A percentile compares a stretch with the other conserved stretches of the same genome.
Conservation (phyloP, 1,284 basidiomycete species). For the Retiboletus flavoniger region DNA sequence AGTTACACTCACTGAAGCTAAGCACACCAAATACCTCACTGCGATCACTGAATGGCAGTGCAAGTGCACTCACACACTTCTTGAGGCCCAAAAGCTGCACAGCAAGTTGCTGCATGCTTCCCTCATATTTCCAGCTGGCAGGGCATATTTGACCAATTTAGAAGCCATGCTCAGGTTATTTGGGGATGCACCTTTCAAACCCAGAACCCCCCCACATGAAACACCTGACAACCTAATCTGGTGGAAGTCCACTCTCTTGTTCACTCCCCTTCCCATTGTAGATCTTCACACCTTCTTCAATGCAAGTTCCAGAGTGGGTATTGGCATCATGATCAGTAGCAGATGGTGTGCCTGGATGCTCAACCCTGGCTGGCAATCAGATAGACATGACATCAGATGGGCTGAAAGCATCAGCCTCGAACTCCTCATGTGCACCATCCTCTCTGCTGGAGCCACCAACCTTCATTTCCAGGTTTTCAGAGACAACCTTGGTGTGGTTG, state of each 20-base stretch:
- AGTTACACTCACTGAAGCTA: not conserved
- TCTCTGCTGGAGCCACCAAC: no score
- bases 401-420: slow-evolving; percentile 11
- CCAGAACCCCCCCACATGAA: not conserved
- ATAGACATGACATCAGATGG: slow-evolving; percentile 32
- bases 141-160: not conserved
- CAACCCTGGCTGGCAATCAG: not conserved
- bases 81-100: not conserved
- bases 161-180: not conserved
- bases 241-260: not conserved
- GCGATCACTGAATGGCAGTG: not conserved
- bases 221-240: not conserved
- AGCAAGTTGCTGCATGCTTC: not conserved
- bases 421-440: no score
- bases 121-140: slow-evolving; percentile 21
- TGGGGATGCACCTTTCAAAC: slow-evolving; percentile 26
- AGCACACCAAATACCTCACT: not conserved
- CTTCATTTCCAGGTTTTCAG: no score
- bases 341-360: slow-evolving; percentile 17
- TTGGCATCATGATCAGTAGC: slow-evolving; percentile 17
- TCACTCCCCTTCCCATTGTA: fast-evolving
- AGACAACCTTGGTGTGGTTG: no score
- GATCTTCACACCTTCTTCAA: slow-evolving; percentile 31
- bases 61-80: not conserved
- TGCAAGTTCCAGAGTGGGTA: slow-evolving; percentile 41